Conservation (phyloP, 2,329 filamentous ascomycete species). For the Scorias spongiosa region DNA sequence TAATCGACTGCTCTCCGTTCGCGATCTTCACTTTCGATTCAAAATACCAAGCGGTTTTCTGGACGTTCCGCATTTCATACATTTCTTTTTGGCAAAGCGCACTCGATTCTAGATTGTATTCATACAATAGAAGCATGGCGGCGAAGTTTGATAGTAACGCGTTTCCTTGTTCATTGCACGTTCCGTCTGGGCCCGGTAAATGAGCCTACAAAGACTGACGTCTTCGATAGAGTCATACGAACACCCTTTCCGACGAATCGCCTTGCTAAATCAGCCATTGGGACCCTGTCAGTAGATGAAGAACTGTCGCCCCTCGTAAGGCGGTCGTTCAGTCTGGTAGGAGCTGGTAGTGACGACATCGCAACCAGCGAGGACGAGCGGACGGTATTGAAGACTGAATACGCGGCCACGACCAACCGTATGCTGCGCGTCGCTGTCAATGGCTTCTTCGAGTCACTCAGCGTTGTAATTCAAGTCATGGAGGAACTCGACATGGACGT, state of each 20-base stretch:
- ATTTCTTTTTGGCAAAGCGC: no score
- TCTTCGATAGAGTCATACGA: conserved; percentile 46
- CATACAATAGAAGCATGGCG: background rate
- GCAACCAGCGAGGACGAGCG: conserved; percentile 20
- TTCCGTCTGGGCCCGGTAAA: background rate
- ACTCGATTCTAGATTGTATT: no score
- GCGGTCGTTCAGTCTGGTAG: conserved; percentile 48
- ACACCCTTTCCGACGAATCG: conserved; percentile 70
- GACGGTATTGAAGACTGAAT: conserved; percentile 55
- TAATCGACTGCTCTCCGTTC: background rate
- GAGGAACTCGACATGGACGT: conserved; percentile 79
- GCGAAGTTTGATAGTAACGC: conserved; percentile 1
- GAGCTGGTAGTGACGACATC: conserved; percentile 7
- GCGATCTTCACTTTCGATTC: no score
- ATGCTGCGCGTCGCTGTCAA: conserved; percentile 96
- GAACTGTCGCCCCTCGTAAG: conserved; percentile 77
- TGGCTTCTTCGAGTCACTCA: conserved; percentile 83
- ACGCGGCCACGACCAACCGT: conserved; percentile 80
- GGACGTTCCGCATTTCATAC: no score
- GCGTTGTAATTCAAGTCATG: conserved; percentile 77
- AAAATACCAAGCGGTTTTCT: no score
- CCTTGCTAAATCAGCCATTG: conserved; percentile 60
- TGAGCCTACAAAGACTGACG: background rate
- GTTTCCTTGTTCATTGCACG: conserved; percentile 15
- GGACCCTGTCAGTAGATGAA: conserved; percentile 66